Evolutionary conservation across 768 basidiomycete species (phyloP).

Genomic region (Fistulinella prunicolor): DNA sequence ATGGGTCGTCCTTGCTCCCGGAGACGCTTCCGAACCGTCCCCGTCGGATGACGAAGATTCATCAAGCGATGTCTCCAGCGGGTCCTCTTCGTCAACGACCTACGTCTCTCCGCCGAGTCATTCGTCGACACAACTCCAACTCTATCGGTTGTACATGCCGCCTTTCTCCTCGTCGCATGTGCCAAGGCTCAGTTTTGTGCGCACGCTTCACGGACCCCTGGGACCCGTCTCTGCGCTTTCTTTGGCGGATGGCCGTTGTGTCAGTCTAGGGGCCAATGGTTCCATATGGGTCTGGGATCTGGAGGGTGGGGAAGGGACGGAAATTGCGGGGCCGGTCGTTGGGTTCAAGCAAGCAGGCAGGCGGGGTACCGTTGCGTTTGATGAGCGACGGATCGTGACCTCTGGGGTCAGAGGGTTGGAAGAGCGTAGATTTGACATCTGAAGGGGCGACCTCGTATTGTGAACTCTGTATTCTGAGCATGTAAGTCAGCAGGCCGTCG

Average conservation of each 20-base stretch:
- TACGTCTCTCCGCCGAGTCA: constrained; percentile 39
- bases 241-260: constrained; percentile 79
- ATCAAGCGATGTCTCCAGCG: constrained; percentile 20
- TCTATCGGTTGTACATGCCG: constrained; percentile 71
- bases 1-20: constrained; percentile 77
- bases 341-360: constrained; percentile 31
- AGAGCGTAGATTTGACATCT: constrained; percentile 36
- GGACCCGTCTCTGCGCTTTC: constrained; percentile 66
- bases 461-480: background rate
- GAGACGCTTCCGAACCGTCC: constrained; percentile 31
- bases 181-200: constrained; percentile 69
- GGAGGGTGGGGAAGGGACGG: constrained; percentile 47
- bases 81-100: constrained; percentile 25
- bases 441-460: constrained; percentile 1
- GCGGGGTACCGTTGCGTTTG: constrained; percentile 58
- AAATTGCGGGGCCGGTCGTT: constrained; percentile 32
- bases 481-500: too few species aligned
- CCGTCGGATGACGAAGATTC: constrained; percentile 10
- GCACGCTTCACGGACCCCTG: constrained; percentile 66
- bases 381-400: constrained; percentile 70
- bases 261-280: constrained; percentile 68
- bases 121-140: constrained; percentile 57
- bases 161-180: constrained; percentile 45
- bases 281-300: constrained; percentile 87
- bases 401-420: constrained; percentile 32